Conservation (phyloP, 2,329 filamentous ascomycete genomes). For the Rhinocladiella similis region DNA sequence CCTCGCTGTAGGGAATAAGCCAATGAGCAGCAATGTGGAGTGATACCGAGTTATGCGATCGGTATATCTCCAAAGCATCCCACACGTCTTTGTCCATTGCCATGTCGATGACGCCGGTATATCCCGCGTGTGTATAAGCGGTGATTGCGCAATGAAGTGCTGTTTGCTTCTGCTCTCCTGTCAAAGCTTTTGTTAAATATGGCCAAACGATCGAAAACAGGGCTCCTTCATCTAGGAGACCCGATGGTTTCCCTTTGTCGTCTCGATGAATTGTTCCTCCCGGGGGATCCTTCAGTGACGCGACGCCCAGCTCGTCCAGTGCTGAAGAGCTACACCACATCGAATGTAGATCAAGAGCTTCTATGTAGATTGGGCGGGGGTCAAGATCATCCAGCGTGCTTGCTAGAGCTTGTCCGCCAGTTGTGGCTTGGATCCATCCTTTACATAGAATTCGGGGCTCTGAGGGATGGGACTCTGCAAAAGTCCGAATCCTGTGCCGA, state of each 20-base stretch:
- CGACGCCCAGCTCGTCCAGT: constrained; percentile 44
- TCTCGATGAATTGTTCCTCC: constrained; percentile 50
- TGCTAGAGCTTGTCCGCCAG: constrained; percentile 43
- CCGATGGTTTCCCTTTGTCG: constrained; percentile 43
- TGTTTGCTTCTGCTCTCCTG: constrained; percentile 44
- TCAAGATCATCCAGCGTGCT: constrained; percentile 51
- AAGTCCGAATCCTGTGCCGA: constrained; percentile 39
- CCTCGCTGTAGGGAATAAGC: constrained; percentile 44
- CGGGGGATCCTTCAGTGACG: constrained; percentile 41
- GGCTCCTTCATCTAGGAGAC: constrained; percentile 47
- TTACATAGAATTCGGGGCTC: constrained; percentile 45
- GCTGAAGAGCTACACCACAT: constrained; percentile 52
- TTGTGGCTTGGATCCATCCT: constrained; percentile 51
- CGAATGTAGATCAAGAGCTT: constrained; percentile 51
- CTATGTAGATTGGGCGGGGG: constrained; percentile 49
- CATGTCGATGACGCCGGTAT: constrained; percentile 52
- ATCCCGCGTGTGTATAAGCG: constrained; percentile 44
- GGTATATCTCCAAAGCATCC: constrained; percentile 42
- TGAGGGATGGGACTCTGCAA: constrained; percentile 40
- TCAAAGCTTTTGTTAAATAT: constrained; percentile 40
- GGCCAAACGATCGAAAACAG: constrained; percentile 47
- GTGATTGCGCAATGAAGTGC: constrained; percentile 41
- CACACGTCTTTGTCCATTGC: constrained; percentile 53
- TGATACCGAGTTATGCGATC: constrained; percentile 36
- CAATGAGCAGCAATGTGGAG: constrained; percentile 50